These are phyloP conservation scores for Pseudogymnoascus sp. DNA, from an alignment of 2,329 filamentous ascomycete genomes.

Conservation along the genomic window DNA sequence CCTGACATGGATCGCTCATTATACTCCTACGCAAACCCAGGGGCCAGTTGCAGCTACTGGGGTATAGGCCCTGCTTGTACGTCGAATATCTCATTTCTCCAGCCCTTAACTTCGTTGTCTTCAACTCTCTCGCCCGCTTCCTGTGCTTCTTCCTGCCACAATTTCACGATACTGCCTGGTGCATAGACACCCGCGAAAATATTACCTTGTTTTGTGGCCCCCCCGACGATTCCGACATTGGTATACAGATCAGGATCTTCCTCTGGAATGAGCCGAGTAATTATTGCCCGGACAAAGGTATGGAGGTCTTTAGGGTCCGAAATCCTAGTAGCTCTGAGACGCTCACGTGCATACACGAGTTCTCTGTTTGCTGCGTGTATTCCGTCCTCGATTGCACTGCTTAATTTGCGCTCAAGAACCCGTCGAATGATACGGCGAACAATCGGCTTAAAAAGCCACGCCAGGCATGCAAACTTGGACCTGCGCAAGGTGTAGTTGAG, in stretches of 20 bases:
- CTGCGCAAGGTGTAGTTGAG: conserved; percentile 70
- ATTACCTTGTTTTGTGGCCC: conserved; percentile 45
- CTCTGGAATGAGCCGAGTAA: conserved; percentile 64
- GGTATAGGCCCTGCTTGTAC: conserved; percentile 24
- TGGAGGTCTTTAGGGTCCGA: conserved; percentile 69
- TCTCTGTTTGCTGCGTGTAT: conserved; percentile 75
- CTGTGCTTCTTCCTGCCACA: conserved; percentile 78
- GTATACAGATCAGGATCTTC: conserved; percentile 71
- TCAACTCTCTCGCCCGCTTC: conserved; percentile 66
- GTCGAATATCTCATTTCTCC: conserved; percentile 80
- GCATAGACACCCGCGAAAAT: conserved; percentile 81
- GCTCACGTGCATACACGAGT: conserved; percentile 76
- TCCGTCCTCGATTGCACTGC: conserved; percentile 59
- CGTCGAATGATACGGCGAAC: conserved; percentile 73
- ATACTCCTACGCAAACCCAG: neutral
- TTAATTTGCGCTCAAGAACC: conserved; percentile 71
- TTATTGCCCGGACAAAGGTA: conserved; percentile 75
- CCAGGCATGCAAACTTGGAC: conserved; percentile 68
- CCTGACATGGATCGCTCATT: neutral
- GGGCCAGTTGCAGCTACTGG: neutral
- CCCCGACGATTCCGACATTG: conserved; percentile 58
- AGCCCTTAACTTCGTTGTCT: conserved; percentile 51
- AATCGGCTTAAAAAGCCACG: conserved; percentile 78
- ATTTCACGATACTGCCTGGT: conserved; percentile 77
- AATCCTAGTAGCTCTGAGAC: conserved; percentile 77